Conservation (phyloP, 306 rosid genomes). For the Quercus dentata region DNA sequence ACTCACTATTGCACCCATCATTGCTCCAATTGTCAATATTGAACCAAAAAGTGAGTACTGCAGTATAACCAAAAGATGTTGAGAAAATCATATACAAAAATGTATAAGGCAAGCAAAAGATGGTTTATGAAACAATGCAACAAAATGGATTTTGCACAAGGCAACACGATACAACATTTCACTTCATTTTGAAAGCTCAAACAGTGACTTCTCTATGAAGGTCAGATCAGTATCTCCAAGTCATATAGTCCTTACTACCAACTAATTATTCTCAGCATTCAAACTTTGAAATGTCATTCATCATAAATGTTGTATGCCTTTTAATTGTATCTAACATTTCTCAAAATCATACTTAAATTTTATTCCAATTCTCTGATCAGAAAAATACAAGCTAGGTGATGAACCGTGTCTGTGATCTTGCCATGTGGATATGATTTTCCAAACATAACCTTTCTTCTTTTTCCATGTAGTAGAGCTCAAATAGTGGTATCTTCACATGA, state of each 20-base stretch:
- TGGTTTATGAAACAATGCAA: background rate
- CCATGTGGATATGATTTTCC: too few species aligned
- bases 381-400: too few species aligned
- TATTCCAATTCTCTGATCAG: too few species aligned
- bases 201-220: background rate
- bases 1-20: slow-evolving; percentile 77
- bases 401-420: too few species aligned
- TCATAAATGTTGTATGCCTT: too few species aligned
- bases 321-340: too few species aligned
- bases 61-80: background rate
- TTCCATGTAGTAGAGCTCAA: too few species aligned
- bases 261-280: too few species aligned
- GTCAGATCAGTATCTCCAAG: background rate
- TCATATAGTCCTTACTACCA: background rate
- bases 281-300: too few species aligned
- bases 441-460: too few species aligned
- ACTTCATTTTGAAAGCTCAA: background rate
- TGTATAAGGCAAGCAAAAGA: background rate
- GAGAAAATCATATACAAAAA: background rate
- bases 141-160: background rate
- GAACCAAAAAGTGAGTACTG: slow-evolving; percentile 85
- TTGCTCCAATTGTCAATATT: slow-evolving; percentile 79
- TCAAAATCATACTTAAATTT: too few species aligned
- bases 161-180: background rate
- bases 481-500: too few species aligned